Evolutionary conservation across 2,329 filamentous ascomycete genomes (phyloP).

Genomic region (Sarocladiaceae sp.): DNA sequence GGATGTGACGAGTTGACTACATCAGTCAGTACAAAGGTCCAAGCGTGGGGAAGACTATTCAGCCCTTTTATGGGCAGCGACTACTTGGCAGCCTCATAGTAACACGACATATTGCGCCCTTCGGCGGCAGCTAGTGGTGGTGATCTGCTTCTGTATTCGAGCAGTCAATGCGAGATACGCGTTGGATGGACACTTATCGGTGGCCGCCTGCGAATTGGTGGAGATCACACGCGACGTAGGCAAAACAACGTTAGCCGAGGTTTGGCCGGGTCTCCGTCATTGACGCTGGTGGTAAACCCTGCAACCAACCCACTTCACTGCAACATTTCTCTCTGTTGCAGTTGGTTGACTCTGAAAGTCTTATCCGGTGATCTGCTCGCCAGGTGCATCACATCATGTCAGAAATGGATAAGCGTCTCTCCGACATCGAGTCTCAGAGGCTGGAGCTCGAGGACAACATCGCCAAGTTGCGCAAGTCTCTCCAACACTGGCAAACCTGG

Average conservation of each 20-base stretch:
- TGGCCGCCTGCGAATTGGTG: background rate
- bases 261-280: background rate
- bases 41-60: no score
- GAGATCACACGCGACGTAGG: background rate
- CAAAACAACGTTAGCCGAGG: background rate
- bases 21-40: no score
- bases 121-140: background rate
- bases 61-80: background rate
- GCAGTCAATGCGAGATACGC: background rate
- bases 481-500: conserved; percentile 85
- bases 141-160: background rate
- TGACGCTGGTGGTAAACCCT: background rate
- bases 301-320: background rate
- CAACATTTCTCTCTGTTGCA: conserved; percentile 3
- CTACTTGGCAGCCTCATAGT: background rate
- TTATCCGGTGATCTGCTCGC: no score
- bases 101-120: background rate
- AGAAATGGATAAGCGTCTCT: conserved; percentile 5
- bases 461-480: conserved; percentile 59
- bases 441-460: conserved; percentile 64
- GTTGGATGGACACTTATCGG: background rate
- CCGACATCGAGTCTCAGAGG: conserved; percentile 5
- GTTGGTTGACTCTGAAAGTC: no score
- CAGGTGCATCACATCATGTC: background rate
- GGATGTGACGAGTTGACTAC: no score